Conservation (phyloP, 257 asterid species). For the Lithospermum erythrorhizon region DNA sequence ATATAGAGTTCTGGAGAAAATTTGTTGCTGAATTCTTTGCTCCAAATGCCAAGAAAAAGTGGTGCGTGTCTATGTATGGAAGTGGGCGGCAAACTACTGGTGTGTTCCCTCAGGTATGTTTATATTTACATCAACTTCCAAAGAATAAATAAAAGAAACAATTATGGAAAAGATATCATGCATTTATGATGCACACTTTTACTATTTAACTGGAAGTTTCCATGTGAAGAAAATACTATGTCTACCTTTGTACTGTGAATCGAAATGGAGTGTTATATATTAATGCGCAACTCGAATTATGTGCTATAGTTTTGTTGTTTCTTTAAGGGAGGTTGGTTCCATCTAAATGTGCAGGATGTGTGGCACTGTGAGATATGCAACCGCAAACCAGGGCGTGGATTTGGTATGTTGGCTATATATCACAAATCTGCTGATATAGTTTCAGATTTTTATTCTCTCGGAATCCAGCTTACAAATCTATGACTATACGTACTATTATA, state of each 20-base stretch:
- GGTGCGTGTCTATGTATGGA: constrained; percentile 88
- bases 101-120: constrained; percentile 73
- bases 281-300: too few relatives aligned
- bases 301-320: background rate
- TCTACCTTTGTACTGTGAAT: background rate
- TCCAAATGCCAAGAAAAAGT: constrained; percentile 71
- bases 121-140: background rate
- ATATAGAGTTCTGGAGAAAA: constrained; percentile 70
- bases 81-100: constrained; percentile 73
- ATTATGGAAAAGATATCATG: too few relatives aligned
- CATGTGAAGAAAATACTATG: background rate
- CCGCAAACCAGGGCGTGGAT: constrained; percentile 82
- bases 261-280: background rate
- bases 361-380: constrained; percentile 88
- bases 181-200: background rate
- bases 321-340: background rate
- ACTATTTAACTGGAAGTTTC: background rate
- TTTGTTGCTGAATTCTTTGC: constrained; percentile 63
- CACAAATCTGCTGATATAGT: too few relatives aligned
- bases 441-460: too few relatives aligned
- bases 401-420: constrained; percentile 31
- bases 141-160: background rate
- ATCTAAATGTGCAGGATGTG: constrained; percentile 44
- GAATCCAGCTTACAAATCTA: too few relatives aligned
- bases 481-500: too few relatives aligned